Conservation (phyloP, 495 filamentous ascomycete species). For the Saxophila tyrrhenica region DNA sequence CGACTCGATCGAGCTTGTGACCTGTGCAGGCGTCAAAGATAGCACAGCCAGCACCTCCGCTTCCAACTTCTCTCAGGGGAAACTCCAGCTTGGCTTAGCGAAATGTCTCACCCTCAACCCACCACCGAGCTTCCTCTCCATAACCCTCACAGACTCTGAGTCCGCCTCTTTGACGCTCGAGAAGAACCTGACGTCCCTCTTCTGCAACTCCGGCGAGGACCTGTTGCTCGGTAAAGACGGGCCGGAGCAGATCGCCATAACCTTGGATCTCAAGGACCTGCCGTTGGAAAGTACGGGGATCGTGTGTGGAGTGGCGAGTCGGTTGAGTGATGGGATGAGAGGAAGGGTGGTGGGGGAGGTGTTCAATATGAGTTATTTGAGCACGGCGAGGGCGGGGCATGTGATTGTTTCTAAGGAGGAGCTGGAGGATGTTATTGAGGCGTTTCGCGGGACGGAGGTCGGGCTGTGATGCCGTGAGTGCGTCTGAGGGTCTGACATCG, state of each 20-base stretch:
- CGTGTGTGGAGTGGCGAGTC: constrained; percentile 57
- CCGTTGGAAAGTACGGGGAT: constrained; percentile 82
- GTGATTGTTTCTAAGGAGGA: constrained; percentile 74
- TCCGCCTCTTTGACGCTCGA: constrained; percentile 76
- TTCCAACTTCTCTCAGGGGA: constrained; percentile 34
- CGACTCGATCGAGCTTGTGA: constrained; percentile 56
- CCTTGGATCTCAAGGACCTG: constrained; percentile 68
- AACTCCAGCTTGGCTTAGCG: constrained; percentile 55
- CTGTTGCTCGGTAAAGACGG: constrained; percentile 70
- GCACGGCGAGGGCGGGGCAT: constrained; percentile 78
- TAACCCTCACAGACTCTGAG: constrained; percentile 77
- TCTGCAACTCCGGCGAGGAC: constrained; percentile 40
- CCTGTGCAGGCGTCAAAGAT: constrained; percentile 64
- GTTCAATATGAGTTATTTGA: constrained; percentile 84
- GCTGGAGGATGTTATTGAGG: constrained; percentile 56
- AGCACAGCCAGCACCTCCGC: constrained; percentile 23
- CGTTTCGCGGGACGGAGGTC: constrained; percentile 33
- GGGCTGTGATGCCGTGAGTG: too few species aligned
- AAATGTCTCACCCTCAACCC: constrained; percentile 62
- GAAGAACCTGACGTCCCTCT: constrained; percentile 51
- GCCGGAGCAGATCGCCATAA: constrained; percentile 76
- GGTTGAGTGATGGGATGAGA: constrained; percentile 37
- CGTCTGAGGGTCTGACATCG: too few species aligned
- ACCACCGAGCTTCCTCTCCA: constrained; percentile 55
- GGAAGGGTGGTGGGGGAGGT: constrained; percentile 26